Evolutionary conservation across 2,329 filamentous ascomycete genomes (phyloP).

Genomic region (Metarhizium robertsii): DNA sequence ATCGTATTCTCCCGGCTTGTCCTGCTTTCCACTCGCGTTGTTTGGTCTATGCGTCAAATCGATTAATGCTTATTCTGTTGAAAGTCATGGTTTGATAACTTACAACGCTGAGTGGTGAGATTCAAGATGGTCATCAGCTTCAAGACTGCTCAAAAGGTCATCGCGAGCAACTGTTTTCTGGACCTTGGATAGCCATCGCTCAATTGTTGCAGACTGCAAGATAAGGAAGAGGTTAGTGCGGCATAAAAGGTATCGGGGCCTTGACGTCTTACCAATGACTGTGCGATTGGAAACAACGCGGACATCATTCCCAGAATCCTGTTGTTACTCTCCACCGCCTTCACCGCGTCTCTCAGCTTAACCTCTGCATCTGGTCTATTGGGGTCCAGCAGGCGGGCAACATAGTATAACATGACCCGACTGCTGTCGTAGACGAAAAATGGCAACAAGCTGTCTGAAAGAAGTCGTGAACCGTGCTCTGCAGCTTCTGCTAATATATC

Average conservation of each 20-base stretch:
- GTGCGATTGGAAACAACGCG: conserved; percentile 28
- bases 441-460: conserved; percentile 35
- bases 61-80: background rate
- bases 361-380: conserved; percentile 23
- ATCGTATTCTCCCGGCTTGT: conserved; percentile 9
- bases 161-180: conserved; percentile 18
- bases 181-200: conserved; percentile 29
- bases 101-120: conserved; percentile 12
- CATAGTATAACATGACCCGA: conserved; percentile 37
- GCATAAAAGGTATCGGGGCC: background rate
- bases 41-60: conserved; percentile 6
- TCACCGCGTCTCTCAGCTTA: conserved; percentile 28
- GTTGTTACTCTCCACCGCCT: conserved; percentile 29
- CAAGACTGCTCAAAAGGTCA: conserved; percentile 11
- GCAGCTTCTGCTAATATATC: conserved; percentile 29
- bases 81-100: background rate
- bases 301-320: conserved; percentile 27
- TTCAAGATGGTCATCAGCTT: conserved; percentile 13
- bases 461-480: conserved; percentile 28
- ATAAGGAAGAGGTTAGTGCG: background rate
- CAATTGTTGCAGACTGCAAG: conserved; percentile 25
- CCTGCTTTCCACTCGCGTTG: conserved; percentile 3
- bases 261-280: conserved; percentile 23
- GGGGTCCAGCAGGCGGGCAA: conserved; percentile 32
- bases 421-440: conserved; percentile 38